Evolutionary conservation across 2,329 filamentous ascomycete genomes (phyloP).

Genomic region (Hypoxylon sp.): DNA sequence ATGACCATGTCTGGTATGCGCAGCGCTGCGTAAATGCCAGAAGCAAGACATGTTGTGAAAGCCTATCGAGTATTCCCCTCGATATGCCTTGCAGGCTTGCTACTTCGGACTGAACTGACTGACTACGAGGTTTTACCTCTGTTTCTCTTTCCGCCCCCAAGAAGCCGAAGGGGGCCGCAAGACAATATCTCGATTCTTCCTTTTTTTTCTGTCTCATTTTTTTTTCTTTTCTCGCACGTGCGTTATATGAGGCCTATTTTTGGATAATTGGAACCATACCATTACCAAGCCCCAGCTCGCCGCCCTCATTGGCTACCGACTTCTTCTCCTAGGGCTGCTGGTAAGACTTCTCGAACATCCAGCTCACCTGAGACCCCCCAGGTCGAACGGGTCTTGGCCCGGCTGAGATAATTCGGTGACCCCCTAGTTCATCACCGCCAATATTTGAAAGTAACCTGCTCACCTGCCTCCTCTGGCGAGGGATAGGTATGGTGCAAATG

Average conservation of each 20-base stretch:
- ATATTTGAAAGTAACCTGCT: neutral
- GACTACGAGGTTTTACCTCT: conserved; percentile 21
- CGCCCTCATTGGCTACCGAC: conserved; percentile 32
- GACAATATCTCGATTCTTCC: neutral
- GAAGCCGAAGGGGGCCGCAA: conserved; percentile 1
- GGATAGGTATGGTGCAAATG: conserved; percentile 6
- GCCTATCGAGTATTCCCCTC: too few species aligned
- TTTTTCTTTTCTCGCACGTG: conserved; percentile 25
- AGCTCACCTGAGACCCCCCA: conserved; percentile 11
- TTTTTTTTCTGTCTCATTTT: neutral
- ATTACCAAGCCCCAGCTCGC: conserved; percentile 38
- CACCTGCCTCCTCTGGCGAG: conserved; percentile 7
- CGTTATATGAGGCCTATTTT: conserved; percentile 44
- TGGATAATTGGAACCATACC: conserved; percentile 18
- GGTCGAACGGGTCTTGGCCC: conserved; percentile 4
- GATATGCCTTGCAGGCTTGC: too few species aligned
- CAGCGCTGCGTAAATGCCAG: conserved; percentile 11
- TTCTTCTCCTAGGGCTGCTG: conserved; percentile 39
- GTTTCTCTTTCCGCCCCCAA: conserved; percentile 17
- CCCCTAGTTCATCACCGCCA: conserved; percentile 18
- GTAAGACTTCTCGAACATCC: conserved; percentile 34
- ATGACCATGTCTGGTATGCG: neutral
- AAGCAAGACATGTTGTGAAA: neutral
- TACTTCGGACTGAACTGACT: too few species aligned
- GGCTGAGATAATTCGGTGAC: conserved; percentile 7